Conservation (phyloP, 2,329 filamentous ascomycete genomes). For the Colletotrichum cuscutae region DNA sequence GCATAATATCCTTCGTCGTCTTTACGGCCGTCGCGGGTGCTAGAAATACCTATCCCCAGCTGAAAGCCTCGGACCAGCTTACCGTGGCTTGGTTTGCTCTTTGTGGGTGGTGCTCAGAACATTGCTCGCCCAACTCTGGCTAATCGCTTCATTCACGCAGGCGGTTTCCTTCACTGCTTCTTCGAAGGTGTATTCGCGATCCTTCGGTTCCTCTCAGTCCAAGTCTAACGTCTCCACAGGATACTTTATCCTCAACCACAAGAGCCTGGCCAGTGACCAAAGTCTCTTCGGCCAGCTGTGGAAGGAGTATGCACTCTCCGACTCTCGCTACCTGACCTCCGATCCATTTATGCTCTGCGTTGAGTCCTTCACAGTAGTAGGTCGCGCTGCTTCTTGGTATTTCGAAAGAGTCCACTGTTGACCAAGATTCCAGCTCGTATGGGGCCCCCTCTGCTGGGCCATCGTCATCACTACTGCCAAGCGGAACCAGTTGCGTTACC, state of each 20-base stretch:
- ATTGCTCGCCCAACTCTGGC: not conserved
- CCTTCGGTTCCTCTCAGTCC: not conserved
- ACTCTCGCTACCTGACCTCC: slow-evolving; percentile 86
- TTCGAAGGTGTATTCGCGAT: slow-evolving; percentile 73
- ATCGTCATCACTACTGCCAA: slow-evolving; percentile 57
- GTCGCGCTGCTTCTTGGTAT: slow-evolving; percentile 39
- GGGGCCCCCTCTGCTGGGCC: slow-evolving; percentile 68
- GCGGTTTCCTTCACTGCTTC: slow-evolving; percentile 77
- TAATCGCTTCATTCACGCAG: slow-evolving; percentile 47
- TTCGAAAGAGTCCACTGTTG: not conserved
- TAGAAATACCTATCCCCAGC: slow-evolving; percentile 41
- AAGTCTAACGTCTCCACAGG: slow-evolving; percentile 50
- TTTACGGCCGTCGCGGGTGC: slow-evolving; percentile 45
- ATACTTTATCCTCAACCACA: slow-evolving; percentile 81
- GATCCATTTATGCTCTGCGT: slow-evolving; percentile 89
- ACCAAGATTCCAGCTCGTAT: slow-evolving; percentile 54
- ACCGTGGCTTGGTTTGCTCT: slow-evolving; percentile 65
- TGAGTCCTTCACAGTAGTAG: slow-evolving; percentile 82
- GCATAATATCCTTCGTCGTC: slow-evolving; percentile 49
- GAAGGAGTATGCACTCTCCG: slow-evolving; percentile 91
- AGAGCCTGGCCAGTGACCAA: slow-evolving; percentile 72
- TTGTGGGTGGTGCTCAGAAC: slow-evolving; percentile 51
- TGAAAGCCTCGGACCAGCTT: slow-evolving; percentile 53
- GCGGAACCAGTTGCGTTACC: slow-evolving; percentile 57
- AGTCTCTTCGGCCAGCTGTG: slow-evolving; percentile 85